Conservation (phyloP, 2,329 filamentous ascomycete species). For the Emmonsiellopsis sp. region DNA sequence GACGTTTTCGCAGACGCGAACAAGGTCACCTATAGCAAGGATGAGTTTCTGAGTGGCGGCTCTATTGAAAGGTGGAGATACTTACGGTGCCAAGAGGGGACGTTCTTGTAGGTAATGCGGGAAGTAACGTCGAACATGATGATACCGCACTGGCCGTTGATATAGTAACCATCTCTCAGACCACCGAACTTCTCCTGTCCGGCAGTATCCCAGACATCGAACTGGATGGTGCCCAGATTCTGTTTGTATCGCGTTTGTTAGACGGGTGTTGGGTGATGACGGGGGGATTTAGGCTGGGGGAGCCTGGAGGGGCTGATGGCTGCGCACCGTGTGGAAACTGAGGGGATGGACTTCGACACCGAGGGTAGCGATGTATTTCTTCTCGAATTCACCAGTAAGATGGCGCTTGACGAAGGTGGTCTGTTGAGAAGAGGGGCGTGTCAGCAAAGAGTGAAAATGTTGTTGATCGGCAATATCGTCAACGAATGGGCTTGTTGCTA, state of each 20-base stretch:
- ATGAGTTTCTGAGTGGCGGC: slow-evolving; percentile 6
- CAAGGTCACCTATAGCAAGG: slow-evolving; percentile 69
- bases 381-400: slow-evolving; percentile 99
- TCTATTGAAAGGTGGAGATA: slow-evolving; percentile 5
- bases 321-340: slow-evolving; percentile 89
- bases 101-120: slow-evolving; percentile 93
- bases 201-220: slow-evolving; percentile 99
- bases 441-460: neutral
- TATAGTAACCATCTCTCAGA: slow-evolving; percentile 97
- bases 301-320: slow-evolving; percentile 13
- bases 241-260: slow-evolving; percentile 20
- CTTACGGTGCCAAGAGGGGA: slow-evolving; percentile 99
- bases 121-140: slow-evolving; percentile 99
- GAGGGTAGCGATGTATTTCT: slow-evolving; percentile 99
- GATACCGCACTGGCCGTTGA: slow-evolving; percentile 97
- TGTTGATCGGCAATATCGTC: neutral
- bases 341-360: slow-evolving; percentile 99
- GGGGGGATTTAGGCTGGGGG: neutral
- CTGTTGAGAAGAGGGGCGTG: slow-evolving; percentile 39
- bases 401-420: slow-evolving; percentile 99
- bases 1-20: slow-evolving; percentile 95
- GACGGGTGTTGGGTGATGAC: neutral
- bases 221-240: slow-evolving; percentile 95
- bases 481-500: neutral
- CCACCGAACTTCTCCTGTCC: slow-evolving; percentile 99